Percentiles rank a stretch among this genome's conserved stretches.
Evolutionary conservation across 176 grass and related monocot species (phyloP).

Genomic region (Saccharum officinarum): DNA sequence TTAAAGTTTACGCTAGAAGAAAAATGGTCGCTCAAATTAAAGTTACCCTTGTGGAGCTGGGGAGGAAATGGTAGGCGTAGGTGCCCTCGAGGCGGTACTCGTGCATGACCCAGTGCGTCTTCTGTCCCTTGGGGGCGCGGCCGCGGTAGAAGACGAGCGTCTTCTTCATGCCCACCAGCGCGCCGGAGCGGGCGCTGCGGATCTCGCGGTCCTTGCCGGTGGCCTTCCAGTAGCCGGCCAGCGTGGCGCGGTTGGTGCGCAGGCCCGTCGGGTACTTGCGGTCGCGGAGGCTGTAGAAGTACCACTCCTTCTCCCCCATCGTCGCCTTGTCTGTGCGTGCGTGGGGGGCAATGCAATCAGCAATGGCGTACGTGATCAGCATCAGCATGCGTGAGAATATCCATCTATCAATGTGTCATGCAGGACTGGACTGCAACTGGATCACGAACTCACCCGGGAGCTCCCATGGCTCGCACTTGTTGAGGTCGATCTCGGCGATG

Average conservation of each 20-base stretch:
- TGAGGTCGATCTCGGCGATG: slow-evolving; percentile 87
- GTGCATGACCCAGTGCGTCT: slow-evolving; percentile 98
- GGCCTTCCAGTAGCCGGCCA: slow-evolving; percentile 94
- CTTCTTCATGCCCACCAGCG: slow-evolving; percentile 96
- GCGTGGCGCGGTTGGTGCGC: slow-evolving; percentile 83
- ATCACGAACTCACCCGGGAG: slow-evolving; percentile 48
- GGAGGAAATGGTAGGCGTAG: slow-evolving; percentile 70
- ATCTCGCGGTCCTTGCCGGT: slow-evolving; percentile 99
- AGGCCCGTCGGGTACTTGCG: slow-evolving; percentile 96
- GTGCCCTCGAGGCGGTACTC: slow-evolving; percentile 83
- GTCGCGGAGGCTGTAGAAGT: slow-evolving; percentile 96
- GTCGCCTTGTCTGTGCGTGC: slow-evolving; percentile 54
- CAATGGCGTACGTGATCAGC: neutral
- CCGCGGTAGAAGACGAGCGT: slow-evolving; percentile 95
- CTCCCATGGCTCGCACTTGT: slow-evolving; percentile 96
- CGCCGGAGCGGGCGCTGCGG: slow-evolving; percentile 44
- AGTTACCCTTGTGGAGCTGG: slow-evolving; percentile 47
- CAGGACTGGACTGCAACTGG: neutral
- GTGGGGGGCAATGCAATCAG: too few relatives aligned
- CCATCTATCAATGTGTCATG: too few relatives aligned
- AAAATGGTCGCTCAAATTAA: too few relatives aligned
- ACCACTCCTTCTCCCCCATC: slow-evolving; percentile 96
- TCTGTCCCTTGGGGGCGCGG: slow-evolving; percentile 79
- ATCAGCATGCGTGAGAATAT: too few relatives aligned
- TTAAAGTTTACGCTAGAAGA: too few relatives aligned